Evolutionary conservation across 352 stramenopile species (phyloP).

Genomic region (Globisporangium cederbergense): DNA sequence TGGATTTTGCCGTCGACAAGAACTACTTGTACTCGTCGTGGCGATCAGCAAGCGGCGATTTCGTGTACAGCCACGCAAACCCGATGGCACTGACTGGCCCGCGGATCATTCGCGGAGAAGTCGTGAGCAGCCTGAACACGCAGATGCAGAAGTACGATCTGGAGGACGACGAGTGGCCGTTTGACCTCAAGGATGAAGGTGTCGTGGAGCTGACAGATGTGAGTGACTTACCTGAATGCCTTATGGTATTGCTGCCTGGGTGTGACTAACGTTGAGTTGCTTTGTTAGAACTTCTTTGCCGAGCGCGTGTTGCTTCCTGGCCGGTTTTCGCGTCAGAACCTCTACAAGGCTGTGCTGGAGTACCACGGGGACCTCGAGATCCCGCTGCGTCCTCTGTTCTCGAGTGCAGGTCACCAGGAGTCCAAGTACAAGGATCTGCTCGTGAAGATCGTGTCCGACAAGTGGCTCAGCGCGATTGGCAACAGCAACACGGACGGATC

Average conservation of each 20-base stretch:
- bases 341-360: slow-evolving; percentile 61
- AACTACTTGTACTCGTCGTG: slow-evolving; percentile 70
- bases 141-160: slow-evolving; percentile 65
- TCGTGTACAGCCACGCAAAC: slow-evolving; percentile 62
- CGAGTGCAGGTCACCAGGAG: slow-evolving; percentile 31
- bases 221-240: slow-evolving; percentile 6
- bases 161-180: slow-evolving; percentile 55
- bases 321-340: slow-evolving; percentile 60
- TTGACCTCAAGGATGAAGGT: slow-evolving; percentile 46
- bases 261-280: slow-evolving; percentile 2
- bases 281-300: slow-evolving; percentile 45
- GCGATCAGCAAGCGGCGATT: slow-evolving; percentile 54
- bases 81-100: slow-evolving; percentile 68
- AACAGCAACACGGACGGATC: slow-evolving; percentile 17
- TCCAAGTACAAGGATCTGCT: slow-evolving; percentile 69
- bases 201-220: slow-evolving; percentile 43
- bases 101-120: slow-evolving; percentile 42
- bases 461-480: slow-evolving; percentile 24
- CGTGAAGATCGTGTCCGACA: slow-evolving; percentile 45
- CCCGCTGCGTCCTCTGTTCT: slow-evolving; percentile 28
- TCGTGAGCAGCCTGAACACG: slow-evolving; percentile 50
- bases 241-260: background rate
- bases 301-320: slow-evolving; percentile 58
- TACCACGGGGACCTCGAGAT: slow-evolving; percentile 29
- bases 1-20: slow-evolving; percentile 71